A percentile compares a stretch with the other conserved stretches of the same genome.
phyloP scores from a whole-genome alignment of 768 basidiomycete genomes.

The Tylopilus felleus region DNA sequence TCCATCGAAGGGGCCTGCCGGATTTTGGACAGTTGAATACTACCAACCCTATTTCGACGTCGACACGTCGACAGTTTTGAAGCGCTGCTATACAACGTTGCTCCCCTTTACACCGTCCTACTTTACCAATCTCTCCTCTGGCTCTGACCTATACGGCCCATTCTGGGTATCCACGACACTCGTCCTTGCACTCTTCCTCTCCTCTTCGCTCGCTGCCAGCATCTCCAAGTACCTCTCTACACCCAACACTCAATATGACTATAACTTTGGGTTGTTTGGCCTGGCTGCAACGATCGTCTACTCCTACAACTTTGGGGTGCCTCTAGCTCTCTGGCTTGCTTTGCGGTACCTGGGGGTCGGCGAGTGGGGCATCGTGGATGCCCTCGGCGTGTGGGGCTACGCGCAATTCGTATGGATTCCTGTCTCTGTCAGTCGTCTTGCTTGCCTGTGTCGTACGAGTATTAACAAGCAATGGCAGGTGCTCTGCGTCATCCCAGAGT shows the following conservation, averaged over 20 bases:
- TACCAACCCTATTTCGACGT: constrained; percentile 89
- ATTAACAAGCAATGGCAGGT: constrained; percentile 44
- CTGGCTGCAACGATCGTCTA: constrained; percentile 85
- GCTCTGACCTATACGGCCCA: constrained; percentile 75
- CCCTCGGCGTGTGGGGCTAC: constrained; percentile 78
- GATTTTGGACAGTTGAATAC: constrained; percentile 81
- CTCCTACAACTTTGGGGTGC: constrained; percentile 79
- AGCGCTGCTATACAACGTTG: constrained; percentile 73
- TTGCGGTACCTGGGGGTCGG: constrained; percentile 84
- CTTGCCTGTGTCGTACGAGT: background rate
- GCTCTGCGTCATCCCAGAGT: constrained; percentile 81
- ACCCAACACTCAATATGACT: constrained; percentile 55
- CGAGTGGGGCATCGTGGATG: constrained; percentile 87
- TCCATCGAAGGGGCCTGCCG: constrained; percentile 43
- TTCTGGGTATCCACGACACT: constrained; percentile 98
- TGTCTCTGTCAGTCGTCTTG: constrained; percentile 56
- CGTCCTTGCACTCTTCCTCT: constrained; percentile 89
- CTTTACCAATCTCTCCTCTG: constrained; percentile 54
- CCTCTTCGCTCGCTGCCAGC: constrained; percentile 86
- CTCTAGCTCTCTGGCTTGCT: constrained; percentile 78
- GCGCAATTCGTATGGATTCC: constrained; percentile 86
- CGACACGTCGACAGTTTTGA: constrained; percentile 74
- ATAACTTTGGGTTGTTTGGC: constrained; percentile 83
- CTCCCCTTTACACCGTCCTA: constrained; percentile 70
- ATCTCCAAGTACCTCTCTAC: constrained; percentile 82